Evolutionary conservation across 2,329 filamentous ascomycete genomes (phyloP).

Genomic region (Cordyceps militaris): DNA sequence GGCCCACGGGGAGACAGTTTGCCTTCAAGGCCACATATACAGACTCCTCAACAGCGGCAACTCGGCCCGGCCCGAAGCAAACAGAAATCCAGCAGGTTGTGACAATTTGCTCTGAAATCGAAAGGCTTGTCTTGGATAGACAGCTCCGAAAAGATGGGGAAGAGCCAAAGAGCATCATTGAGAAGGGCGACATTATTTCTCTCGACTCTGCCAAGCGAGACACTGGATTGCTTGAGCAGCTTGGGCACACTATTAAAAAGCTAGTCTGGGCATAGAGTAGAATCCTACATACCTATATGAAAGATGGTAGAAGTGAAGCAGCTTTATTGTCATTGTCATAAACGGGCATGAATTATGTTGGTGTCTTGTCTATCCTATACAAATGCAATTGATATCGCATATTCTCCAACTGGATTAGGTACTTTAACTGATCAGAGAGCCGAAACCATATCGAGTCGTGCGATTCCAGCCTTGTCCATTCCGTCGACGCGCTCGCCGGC

Average conservation of each 20-base stretch:
- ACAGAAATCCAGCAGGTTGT: constrained; percentile 51
- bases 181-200: constrained; percentile 68
- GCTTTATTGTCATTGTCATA: neutral
- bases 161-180: constrained; percentile 41
- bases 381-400: constrained; percentile 93
- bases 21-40: constrained; percentile 50
- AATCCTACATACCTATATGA: constrained; percentile 9
- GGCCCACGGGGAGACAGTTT: constrained; percentile 34
- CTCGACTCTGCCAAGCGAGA: constrained; percentile 78
- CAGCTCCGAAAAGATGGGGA: constrained; percentile 36
- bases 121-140: constrained; percentile 52
- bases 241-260: constrained; percentile 88
- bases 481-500: constrained; percentile 27
- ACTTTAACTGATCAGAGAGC: constrained; percentile 57
- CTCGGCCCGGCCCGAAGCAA: constrained; percentile 39
- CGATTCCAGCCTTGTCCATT: constrained; percentile 69
- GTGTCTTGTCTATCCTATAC: constrained; percentile 43
- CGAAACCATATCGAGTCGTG: constrained; percentile 84
- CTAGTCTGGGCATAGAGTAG: constrained; percentile 66
- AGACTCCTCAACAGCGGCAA: constrained; percentile 47
- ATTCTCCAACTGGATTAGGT: constrained; percentile 83
- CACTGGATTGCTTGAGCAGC: constrained; percentile 77
- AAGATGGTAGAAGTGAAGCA: constrained; percentile 3
- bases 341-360: neutral
- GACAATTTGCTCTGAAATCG: constrained; percentile 69